Percentiles rank a stretch among this genome's conserved stretches.
phyloP scores from a whole-genome alignment of 164 flowering plant genomes.

The Kingdonia uniflora region DNA sequence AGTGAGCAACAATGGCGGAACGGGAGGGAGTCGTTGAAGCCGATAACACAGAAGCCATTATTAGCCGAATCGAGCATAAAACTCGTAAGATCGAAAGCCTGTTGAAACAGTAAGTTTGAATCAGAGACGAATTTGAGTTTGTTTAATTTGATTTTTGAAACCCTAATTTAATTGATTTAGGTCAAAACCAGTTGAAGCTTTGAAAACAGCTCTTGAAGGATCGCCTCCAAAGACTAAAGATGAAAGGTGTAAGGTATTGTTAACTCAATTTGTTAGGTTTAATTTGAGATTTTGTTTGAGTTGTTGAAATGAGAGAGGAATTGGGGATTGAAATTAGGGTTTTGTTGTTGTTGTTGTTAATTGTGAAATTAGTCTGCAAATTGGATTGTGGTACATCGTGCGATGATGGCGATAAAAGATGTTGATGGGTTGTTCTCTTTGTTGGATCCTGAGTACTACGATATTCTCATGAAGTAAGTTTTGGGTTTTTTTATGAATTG shows the following conservation, averaged over 20 bases:
- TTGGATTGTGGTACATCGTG: conserved; percentile 95
- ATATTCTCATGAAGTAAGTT: conserved; percentile 91
- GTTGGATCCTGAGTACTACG: conserved; percentile 90
- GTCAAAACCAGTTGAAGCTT: conserved; percentile 81
- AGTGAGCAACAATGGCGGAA: conserved; percentile 32
- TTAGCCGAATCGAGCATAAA: conserved; percentile 81
- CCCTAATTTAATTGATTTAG: conserved; percentile 15
- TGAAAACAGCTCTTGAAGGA: conserved; percentile 92
- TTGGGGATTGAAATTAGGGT: too few species aligned
- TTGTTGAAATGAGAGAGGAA: too few species aligned
- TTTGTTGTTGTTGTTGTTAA: conserved; percentile 4
- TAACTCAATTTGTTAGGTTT: too few species aligned
- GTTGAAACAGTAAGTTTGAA: conserved; percentile 56
- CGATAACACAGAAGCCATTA: conserved; percentile 81
- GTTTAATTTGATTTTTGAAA: too few species aligned
- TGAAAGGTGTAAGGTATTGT: conserved; percentile 98
- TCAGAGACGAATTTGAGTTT: too few species aligned
- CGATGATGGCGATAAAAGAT: conserved; percentile 89
- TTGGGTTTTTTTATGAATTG: background rate
- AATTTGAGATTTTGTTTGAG: background rate
- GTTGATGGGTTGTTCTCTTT: conserved; percentile 71
- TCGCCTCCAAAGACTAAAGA: conserved; percentile 71
- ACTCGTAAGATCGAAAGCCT: conserved; percentile 89
- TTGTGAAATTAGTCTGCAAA: conserved; percentile 73
- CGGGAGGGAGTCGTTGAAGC: conserved; percentile 44